Base-by-base conservation (phyloP, 2,329 filamentous ascomycete genomes). In the Microascus cirrosus region DNA sequence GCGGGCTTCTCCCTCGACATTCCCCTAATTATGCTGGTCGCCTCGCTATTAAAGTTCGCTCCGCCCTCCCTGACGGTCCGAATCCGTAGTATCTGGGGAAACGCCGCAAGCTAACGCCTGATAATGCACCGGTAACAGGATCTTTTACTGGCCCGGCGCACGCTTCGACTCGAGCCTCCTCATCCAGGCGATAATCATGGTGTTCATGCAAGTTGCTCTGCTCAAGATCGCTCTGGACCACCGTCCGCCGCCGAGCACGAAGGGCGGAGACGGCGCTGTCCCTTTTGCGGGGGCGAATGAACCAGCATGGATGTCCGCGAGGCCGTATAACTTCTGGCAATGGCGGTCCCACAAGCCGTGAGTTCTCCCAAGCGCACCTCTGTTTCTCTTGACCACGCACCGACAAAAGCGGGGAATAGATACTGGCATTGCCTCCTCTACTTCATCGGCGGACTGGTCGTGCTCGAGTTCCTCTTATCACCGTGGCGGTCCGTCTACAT, bases 271-370 rank as follows among this genome's bases (percentile, higher is more conserved):
- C 55, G 75, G 79, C 7, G 75, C 78, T 2, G 62, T 76, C 24
- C 88, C 89, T 13, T 91, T 92, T 68, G 75, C 80, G 1, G 57
- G 60, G 25, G 55, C 25, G 65, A 7, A 67, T 67, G 60, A 64
- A 65, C 11, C 65, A 65, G n/a, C 53, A 54, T 55, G 52, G 57
- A 42, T 53, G 28, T 52, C 42, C 52, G 76, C 75, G 60, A 76
- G 89, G 25, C 89, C 89, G 0, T 92, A 85, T 67, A 81, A 84
- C 65, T 93, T 93, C 69, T 93, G 89, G 89, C 87, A 89, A 70
- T 93, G 89, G 89, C 79, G 83, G 59, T 82, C 81, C 22, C 78
- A 84, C 6, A 84, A 84, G 64, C 87, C 87, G 74, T 86, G 68
- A 60, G 80, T 76, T 34, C n/a, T 20, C 18, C 53, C 12, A 22